Base-by-base conservation (phyloP, 768 basidiomycete genomes). In the Termitomyces sp. region DNA sequence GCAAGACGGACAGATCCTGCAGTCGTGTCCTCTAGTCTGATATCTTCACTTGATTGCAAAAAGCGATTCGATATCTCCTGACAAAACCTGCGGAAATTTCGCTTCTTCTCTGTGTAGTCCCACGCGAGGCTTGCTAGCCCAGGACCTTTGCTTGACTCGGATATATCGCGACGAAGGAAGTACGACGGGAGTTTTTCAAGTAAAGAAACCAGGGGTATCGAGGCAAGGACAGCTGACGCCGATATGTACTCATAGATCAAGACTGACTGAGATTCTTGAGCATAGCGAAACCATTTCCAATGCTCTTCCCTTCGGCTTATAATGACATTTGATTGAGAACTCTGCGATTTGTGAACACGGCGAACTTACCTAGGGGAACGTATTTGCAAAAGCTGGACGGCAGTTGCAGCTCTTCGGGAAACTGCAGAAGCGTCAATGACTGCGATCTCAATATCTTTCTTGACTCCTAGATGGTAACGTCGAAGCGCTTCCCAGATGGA, bases 401-500 rank as follows among this genome's bases (percentile, higher is more conserved):
- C 87, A 15, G 90, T 91, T 9, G 84, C 79, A 33, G 86, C 84
- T 63, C 81, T 78, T 40, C 79, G 81, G 15, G 79, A 73, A 35
- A 92, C 73, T 55, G 84, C 81, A 51, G 74, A 75, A 3, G 88
- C 84, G 75, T 92, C 90, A 68, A 92, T 91, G 59, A 92, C 77
- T 15, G 91, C 90, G 63, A 92, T 90, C 70, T 92, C 82, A 33
- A 92, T 75, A 59, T 89, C 85, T 63, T 90, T 88, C 71, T 92
- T 92, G 57, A 91, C 74, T 42, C 85, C 86, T 40, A 79, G 74
- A 66, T 87, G 84, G 68, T 89, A 90, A n/a, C 91, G 84, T 59
- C 88, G 78, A 22, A 88, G 79, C 4, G 90, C 91, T 70, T 92
- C 91, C 89, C 89, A 92, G 40, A 92, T 79, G 8, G 89, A 85